Evolutionary conservation across 1,139 yeast genomes (phyloP), one percentile per base, ranked within the genome.

Genomic region (Pichia terricola): DNA sequence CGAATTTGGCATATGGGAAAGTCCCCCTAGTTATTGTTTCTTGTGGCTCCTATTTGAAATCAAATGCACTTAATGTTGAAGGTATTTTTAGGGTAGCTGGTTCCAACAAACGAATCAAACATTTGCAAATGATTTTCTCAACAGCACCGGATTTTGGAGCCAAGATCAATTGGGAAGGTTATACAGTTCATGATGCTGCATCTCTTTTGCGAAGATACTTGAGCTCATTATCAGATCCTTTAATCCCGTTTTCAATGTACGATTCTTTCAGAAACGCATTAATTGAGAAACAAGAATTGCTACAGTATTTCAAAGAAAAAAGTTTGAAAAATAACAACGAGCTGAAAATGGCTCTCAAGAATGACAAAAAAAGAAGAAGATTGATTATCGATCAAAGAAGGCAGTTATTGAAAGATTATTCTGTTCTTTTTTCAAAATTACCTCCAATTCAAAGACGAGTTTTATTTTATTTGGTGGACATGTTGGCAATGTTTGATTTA

Each of bases 111-210:
- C 72, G 98, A 44, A 79, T 91, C 39, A 86, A 86, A 56, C 94
- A 87, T 54, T 68, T 91, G 41, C 97, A 91, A 62, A 72, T 76
- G 36, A 72, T 82, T 7, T 91, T 91, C 66, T 86, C 89, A 49
- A 68, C 83, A 3, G 88, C 96, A 1, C 97, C 97, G 0, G 79
- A 78, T 49, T 94, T 81, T 60, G 99, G 98, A 27, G 77, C 87
- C 48, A 84, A 82, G 53, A 72, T 89, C 39, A 77, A 73, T 50
- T 91, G 98, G 98, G 87, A 84, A 44, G 94, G 94, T 0, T 91
- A 79, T 63, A 87, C 88, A 4, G 97, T 91, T n/a, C 98, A 94
- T 64, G 98, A 94, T 63, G 96, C 96, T 1, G 96, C 97, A 3
- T 85, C 94, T 30, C 72, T 91, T 34, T 73, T 91, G 47, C 72